phyloP scores from a whole-genome alignment of 176 grass and related monocot species.

The Avena sativa region DNA sequence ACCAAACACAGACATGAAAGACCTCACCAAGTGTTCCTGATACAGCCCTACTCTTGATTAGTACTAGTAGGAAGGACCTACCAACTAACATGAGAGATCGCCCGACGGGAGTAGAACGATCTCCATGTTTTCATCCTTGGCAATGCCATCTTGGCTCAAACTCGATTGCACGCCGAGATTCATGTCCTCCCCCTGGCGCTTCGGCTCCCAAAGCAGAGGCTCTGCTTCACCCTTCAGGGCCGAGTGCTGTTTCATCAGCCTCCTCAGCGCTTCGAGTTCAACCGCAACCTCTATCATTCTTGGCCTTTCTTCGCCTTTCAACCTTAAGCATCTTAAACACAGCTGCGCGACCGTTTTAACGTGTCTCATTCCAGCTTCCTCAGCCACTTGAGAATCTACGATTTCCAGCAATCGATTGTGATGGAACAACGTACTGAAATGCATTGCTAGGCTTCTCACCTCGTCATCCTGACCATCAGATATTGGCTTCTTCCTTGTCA shows the following conservation, averaged over 20 bases:
- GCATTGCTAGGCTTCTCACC: conserved; percentile 50
- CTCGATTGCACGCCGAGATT: not conserved
- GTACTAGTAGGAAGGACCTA: not conserved
- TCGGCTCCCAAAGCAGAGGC: not conserved
- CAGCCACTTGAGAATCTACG: conserved; percentile 43
- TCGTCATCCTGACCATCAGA: conserved; percentile 1
- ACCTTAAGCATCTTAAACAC: not conserved
- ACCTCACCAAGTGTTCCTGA: not conserved
- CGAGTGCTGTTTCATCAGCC: conserved; percentile 13
- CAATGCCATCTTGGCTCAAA: not conserved
- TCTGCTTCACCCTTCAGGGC: conserved; percentile 1
- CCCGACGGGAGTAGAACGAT: conserved; percentile 1
- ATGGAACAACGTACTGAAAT: conserved; percentile 47
- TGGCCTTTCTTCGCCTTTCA: conserved; percentile 51
- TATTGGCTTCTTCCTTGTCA: conserved; percentile 61
- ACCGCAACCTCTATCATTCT: conserved; percentile 20
- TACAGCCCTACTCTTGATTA: not conserved
- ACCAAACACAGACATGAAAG: not conserved
- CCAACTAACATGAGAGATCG: not conserved
- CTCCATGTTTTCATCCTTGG: conserved; percentile 31
- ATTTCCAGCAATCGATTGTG: conserved; percentile 45
- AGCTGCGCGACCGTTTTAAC: conserved; percentile 34
- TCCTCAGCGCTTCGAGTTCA: conserved; percentile 18
- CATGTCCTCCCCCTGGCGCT: not conserved
- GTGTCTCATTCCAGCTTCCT: conserved; percentile 54